phyloP scores from a whole-genome alignment of 2,329 filamentous ascomycete genomes.

The Stachybotrys chartarum region DNA sequence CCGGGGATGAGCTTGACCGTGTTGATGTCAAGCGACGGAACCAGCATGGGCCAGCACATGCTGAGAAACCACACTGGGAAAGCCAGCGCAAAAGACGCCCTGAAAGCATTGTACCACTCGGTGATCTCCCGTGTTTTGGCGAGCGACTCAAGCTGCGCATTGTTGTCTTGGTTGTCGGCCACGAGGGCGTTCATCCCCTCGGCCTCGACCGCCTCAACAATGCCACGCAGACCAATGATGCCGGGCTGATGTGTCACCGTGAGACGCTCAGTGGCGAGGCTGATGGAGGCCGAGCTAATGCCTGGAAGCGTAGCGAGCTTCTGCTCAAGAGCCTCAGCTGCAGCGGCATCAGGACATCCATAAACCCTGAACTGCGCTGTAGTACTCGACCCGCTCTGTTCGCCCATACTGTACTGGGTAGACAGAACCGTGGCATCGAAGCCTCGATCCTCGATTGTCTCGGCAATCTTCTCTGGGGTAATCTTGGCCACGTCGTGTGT shows the following conservation, averaged over 20 bases:
- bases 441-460: conserved; percentile 81
- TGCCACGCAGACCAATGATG: conserved; percentile 67
- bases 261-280: conserved; percentile 65
- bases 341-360: conserved; percentile 64
- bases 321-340: conserved; percentile 66
- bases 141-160: conserved; percentile 89
- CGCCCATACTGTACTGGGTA: conserved; percentile 54
- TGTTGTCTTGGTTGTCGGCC: conserved; percentile 89
- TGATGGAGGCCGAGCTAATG: conserved; percentile 66
- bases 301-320: conserved; percentile 59
- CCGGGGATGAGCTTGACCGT: conserved; percentile 59
- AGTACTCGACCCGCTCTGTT: conserved; percentile 47
- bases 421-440: conserved; percentile 83
- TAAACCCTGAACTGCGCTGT: conserved; percentile 78
- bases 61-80: conserved; percentile 85
- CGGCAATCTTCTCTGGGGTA: conserved; percentile 64
- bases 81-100: conserved; percentile 70
- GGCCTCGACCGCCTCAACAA: conserved; percentile 79
- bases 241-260: conserved; percentile 66
- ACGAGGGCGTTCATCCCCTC: conserved; percentile 83
- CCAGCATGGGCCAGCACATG: conserved; percentile 89
- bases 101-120: conserved; percentile 82
- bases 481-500: conserved; percentile 72
- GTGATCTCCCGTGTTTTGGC: conserved; percentile 95
- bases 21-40: conserved; percentile 72